These are phyloP conservation scores for Gypsophila paniculata DNA, from an alignment of 179 eudicot species.

Conservation along the genomic window DNA sequence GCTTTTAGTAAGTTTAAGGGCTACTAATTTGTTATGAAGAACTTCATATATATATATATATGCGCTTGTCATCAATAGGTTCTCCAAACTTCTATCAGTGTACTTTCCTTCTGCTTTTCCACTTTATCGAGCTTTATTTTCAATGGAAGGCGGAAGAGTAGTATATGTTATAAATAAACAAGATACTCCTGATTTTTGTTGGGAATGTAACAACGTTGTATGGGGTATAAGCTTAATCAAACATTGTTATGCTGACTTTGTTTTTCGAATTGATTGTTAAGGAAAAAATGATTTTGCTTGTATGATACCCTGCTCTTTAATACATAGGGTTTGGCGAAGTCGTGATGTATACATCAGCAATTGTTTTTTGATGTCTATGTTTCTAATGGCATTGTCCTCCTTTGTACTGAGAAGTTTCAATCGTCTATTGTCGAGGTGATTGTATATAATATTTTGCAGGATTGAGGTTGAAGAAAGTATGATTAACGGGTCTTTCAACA, in stretches of 20 bases:
- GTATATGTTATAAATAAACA: not conserved
- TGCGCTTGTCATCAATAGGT: not conserved
- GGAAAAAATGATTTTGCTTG: not conserved
- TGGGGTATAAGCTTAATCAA: not conserved
- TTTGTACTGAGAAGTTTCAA: not conserved
- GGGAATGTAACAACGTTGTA: not conserved
- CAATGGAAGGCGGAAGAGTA: not conserved
- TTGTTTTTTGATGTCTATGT: not conserved
- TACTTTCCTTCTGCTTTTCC: not conserved
- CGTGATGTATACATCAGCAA: not conserved
- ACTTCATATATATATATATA: not conserved
- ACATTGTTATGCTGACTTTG: not conserved
- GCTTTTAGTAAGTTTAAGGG: not conserved
- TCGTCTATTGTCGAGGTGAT: slow-evolving; percentile 12
- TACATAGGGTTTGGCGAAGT: slow-evolving; percentile 6
- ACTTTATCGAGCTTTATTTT: not conserved
- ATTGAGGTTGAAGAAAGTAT: slow-evolving; percentile 76
- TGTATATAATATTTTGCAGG: slow-evolving; percentile 45
- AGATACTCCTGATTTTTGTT: not conserved
- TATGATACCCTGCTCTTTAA: not conserved
- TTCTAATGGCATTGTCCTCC: not conserved
- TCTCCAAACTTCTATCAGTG: not conserved
- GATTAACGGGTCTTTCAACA: slow-evolving; percentile 88
- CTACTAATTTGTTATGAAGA: no score
- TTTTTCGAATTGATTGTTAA: not conserved